Evolutionary conservation across 345 rosid species (phyloP).

Genomic region (Cardamine chenopodiifolia): DNA sequence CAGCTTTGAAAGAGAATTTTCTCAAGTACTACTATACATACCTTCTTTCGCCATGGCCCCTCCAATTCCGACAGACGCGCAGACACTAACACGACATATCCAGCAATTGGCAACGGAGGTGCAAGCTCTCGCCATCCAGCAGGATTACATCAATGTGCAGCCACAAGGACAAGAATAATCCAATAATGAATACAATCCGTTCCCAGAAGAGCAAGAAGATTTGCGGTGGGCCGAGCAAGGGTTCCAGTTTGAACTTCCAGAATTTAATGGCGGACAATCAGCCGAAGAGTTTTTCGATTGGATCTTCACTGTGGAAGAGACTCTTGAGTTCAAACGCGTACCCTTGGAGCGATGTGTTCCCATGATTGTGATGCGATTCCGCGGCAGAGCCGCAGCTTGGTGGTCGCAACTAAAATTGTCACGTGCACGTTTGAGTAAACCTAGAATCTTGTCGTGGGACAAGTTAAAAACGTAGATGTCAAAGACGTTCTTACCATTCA

Average conservation of each 20-base stretch:
- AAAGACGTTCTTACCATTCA: neutral
- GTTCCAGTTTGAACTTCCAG: neutral
- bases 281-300: neutral
- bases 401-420: neutral
- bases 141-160: neutral
- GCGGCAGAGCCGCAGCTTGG: neutral
- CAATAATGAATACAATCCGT: neutral
- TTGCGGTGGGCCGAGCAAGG: neutral
- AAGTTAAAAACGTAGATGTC: neutral
- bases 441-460: neutral
- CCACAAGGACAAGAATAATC: neutral
- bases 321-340: neutral
- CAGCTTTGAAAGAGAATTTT: no score
- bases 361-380: neutral
- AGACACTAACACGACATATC: neutral
- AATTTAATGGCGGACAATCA: neutral
- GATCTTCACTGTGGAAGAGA: neutral
- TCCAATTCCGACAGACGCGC: no score
- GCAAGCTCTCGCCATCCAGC: neutral
- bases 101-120: neutral
- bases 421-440: neutral
- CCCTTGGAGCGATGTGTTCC: slow-evolving; percentile 1
- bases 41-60: no score
- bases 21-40: no score
- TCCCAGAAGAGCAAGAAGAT: neutral